Percentiles rank a stretch among this genome's conserved stretches.
Conservation (phyloP, 805 yeast species). For the Metschnikowia arizonensis region DNA sequence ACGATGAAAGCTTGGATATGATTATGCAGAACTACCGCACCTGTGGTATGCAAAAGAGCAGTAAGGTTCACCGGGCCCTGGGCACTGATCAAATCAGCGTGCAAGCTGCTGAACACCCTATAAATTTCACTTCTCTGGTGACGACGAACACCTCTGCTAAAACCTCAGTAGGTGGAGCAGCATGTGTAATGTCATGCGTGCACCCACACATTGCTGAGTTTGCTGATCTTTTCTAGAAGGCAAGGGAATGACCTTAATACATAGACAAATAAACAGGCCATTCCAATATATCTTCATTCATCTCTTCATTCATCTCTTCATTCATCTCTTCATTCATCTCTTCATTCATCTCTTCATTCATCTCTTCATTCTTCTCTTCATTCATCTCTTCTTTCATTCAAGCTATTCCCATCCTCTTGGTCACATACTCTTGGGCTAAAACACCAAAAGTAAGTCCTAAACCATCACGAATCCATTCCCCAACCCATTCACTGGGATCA, state of each 20-base stretch:
- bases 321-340: no score
- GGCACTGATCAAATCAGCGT: constrained; percentile 11
- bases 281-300: no score
- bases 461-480: constrained; percentile 50
- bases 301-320: no score
- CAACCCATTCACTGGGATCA: constrained; percentile 43
- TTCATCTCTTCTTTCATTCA: no score
- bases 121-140: neutral
- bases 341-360: no score
- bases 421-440: constrained; percentile 85
- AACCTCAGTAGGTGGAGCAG: constrained; percentile 7
- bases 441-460: constrained; percentile 77
- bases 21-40: constrained; percentile 38
- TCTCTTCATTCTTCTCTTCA: no score
- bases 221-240: constrained; percentile 43
- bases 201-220: constrained; percentile 44
- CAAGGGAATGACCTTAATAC: no score
- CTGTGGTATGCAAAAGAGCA: constrained; percentile 19
- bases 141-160: constrained; percentile 5
- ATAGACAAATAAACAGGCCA: no score
- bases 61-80: constrained; percentile 12
- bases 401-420: constrained; percentile 83
- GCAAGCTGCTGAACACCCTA: neutral
- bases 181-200: constrained; percentile 19
- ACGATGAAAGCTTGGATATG: constrained; percentile 39